Evolutionary conservation across 1,284 basidiomycete genomes (phyloP).

Genomic region (Rhodotorula sp.): DNA sequence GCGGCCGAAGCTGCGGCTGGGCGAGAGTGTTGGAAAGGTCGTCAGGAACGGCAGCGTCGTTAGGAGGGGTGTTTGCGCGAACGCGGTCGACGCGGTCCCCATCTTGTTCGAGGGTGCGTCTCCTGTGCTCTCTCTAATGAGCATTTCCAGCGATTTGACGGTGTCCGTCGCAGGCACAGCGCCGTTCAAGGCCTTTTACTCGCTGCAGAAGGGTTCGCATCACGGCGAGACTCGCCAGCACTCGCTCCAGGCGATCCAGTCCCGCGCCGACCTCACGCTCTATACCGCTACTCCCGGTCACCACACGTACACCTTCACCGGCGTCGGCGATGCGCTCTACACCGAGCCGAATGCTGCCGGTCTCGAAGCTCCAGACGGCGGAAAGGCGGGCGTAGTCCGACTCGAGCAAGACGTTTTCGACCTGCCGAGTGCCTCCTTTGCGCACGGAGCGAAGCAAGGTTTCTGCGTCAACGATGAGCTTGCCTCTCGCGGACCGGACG

Average conservation of each 20-base stretch:
- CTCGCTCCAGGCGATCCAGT: conserved; percentile 38
- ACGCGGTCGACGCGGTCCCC: conserved; percentile 72
- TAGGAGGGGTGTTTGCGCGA: conserved; percentile 75
- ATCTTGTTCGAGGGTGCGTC: conserved; percentile 65
- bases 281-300: conserved; percentile 73
- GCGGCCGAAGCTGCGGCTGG: conserved; percentile 57
- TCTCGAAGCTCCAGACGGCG: conserved; percentile 51
- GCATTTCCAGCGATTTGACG: conserved; percentile 5
- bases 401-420: conserved; percentile 79
- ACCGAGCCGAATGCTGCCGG: conserved; percentile 55
- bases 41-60: conserved; percentile 66
- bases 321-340: conserved; percentile 85
- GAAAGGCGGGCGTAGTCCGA: conserved; percentile 43
- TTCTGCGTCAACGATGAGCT: conserved; percentile 75
- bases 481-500: conserved; percentile 56
- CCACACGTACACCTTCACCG: conserved; percentile 83
- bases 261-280: conserved; percentile 52
- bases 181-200: conserved; percentile 40
- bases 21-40: conserved; percentile 52
- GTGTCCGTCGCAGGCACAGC: conserved; percentile 26
- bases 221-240: conserved; percentile 17
- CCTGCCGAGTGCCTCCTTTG: conserved; percentile 75
- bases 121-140: conserved; percentile 45
- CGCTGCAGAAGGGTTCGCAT: conserved; percentile 37
- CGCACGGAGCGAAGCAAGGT: conserved; percentile 62